Percentiles rank a stretch among this genome's conserved stretches.
These are phyloP conservation scores for Aspergillus ruber DNA, from an alignment of 2,329 filamentous ascomycete genomes.

Conservation along the genomic window DNA sequence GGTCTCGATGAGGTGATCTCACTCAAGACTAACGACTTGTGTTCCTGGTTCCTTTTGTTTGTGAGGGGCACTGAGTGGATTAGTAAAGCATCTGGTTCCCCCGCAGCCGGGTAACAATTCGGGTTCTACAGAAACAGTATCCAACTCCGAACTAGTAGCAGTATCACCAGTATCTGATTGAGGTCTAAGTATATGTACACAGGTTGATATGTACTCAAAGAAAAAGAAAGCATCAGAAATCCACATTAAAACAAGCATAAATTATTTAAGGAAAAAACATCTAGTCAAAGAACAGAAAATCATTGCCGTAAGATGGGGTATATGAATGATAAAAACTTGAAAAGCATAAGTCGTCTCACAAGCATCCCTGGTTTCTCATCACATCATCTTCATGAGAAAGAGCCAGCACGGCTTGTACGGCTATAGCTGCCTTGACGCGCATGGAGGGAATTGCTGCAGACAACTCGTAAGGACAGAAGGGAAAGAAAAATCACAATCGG, in stretches of 20 bases:
- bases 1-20: background rate
- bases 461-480: too few relatives aligned
- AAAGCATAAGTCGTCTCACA: constrained; percentile 14
- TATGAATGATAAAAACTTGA: constrained; percentile 18
- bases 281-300: constrained; percentile 12
- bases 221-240: background rate
- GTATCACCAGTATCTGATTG: background rate
- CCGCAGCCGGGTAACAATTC: constrained; percentile 10
- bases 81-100: constrained; percentile 13
- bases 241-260: background rate
- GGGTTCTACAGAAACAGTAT: constrained; percentile 1
- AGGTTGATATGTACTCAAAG: constrained; percentile 20
- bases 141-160: constrained; percentile 4
- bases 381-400: background rate
- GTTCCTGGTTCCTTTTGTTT: background rate
- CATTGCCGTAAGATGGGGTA: constrained; percentile 22
- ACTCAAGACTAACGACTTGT: background rate
- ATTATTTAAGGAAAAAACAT: constrained; percentile 3
- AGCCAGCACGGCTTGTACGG: background rate
- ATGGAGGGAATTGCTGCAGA: too few relatives aligned
- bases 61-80: constrained; percentile 13
- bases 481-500: too few relatives aligned
- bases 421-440: background rate
- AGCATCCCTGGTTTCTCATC: constrained; percentile 3
- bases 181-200: constrained; percentile 21